These are phyloP conservation scores for Aureobasidium sp. DNA, from an alignment of 2,329 filamentous ascomycete species.

Conservation along the genomic window DNA sequence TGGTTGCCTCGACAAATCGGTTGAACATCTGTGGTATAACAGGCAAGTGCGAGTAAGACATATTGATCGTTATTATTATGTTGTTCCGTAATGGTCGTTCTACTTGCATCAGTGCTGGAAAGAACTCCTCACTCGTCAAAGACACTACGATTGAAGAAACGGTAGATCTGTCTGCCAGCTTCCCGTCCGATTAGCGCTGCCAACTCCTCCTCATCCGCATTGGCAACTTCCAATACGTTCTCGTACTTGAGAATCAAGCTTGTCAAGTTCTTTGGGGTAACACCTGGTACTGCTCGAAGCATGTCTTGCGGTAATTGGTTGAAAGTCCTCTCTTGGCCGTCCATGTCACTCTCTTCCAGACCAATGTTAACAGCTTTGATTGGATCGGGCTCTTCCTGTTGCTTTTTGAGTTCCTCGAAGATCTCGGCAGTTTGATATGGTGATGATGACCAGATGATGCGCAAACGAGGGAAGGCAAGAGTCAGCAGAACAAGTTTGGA, in stretches of 20 bases:
- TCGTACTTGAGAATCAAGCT: conserved; percentile 65
- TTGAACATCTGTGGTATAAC: not conserved
- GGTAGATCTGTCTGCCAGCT: conserved; percentile 65
- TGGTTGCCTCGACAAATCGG: not conserved
- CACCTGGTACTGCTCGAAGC: conserved; percentile 74
- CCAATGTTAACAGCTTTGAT: conserved; percentile 78
- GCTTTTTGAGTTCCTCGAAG: conserved; percentile 85
- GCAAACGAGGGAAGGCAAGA: conserved; percentile 79
- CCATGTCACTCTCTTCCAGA: conserved; percentile 52
- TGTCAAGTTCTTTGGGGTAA: conserved; percentile 71
- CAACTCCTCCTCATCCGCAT: conserved; percentile 70
- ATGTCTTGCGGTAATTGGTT: conserved; percentile 86
- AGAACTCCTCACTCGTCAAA: conserved; percentile 36
- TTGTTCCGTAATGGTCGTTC: not conserved
- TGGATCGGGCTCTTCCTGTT: conserved; percentile 84
- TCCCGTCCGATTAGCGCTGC: conserved; percentile 69
- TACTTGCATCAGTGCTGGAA: not conserved
- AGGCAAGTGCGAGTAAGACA: not conserved
- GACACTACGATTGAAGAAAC: conserved; percentile 69
- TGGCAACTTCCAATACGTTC: conserved; percentile 75
- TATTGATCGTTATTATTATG: not conserved
- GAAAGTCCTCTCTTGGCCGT: conserved; percentile 57
- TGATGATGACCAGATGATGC: conserved; percentile 87
- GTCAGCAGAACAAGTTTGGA: conserved; percentile 88
- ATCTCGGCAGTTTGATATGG: conserved; percentile 97